Evolutionary conservation across 176 grass and related monocot species (phyloP), one percentile per base, ranked within the genome.

Genomic region (Oryza glumipatula): DNA sequence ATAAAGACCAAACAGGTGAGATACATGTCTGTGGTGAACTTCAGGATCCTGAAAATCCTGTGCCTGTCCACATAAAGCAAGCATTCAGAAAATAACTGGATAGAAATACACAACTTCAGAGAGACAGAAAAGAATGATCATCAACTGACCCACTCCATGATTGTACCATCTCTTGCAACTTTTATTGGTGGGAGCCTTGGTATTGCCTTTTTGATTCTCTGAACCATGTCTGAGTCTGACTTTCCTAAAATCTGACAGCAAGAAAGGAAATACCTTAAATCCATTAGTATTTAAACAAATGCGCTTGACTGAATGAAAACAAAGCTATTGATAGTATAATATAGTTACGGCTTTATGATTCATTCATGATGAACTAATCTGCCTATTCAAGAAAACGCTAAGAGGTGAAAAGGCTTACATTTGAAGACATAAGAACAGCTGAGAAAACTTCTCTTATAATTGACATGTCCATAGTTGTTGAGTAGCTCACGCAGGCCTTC

Each of bases 1-100:
- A 80, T 91, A 97, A 91, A 97, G 95, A 80, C 95, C 92, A 75
- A 97, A 97, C 6, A 97, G 87, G 76, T 92, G 95, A 19, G 95
- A 97, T 67, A 97, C 80, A 87, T 97, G 95, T 73, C 95, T 89
- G 66, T 97, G 90, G 71, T 94, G 95, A 68, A 91, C 80, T n/a
- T 97, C 95, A 15, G 95, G 78, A 77, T 97, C 95, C 78, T 94
- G 32, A 74, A 97, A 97, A 81, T 94, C 78, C 78, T 89, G 77
- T 76, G 90, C 92, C 94, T 97, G 75, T 44, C 14, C 49, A 80
- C 65, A 69, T 36, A 56, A 66, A 26, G 70, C 38, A 70, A 84
- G 47, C 78, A 84, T 35, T 79, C 23, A n/a, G 12, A 65, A 65
- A 67, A 22, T 54, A 5, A 77, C 7, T 15, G 4, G 36, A 68